A percentile compares a stretch with the other conserved stretches of the same genome.
phyloP scores from a whole-genome alignment of 2,329 filamentous ascomycete species.

The Gyromitra esculenta region DNA sequence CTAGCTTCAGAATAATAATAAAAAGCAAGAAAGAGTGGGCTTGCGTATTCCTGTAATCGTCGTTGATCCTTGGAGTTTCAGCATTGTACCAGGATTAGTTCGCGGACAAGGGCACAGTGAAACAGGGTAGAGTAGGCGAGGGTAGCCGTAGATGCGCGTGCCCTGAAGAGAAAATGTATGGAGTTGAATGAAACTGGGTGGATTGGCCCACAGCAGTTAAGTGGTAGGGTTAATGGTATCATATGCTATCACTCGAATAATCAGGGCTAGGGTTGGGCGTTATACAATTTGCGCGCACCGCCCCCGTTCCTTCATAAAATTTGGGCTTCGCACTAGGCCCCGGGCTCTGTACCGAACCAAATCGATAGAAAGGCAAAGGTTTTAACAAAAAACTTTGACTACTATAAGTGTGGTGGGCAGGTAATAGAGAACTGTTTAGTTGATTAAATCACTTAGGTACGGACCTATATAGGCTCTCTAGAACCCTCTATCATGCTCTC shows the following conservation, averaged over 20 bases:
- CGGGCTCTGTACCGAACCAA: too few species aligned
- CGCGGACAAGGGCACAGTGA: not conserved
- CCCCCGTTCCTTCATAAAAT: not conserved
- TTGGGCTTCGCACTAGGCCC: too few species aligned
- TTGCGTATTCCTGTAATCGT: not conserved
- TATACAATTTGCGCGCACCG: not conserved
- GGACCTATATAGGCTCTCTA: too few species aligned
- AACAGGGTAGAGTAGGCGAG: not conserved
- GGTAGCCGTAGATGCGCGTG: not conserved
- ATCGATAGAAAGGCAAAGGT: too few species aligned
- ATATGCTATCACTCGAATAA: not conserved
- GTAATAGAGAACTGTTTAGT: too few species aligned
- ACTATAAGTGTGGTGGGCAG: too few species aligned
- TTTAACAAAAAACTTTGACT: too few species aligned
- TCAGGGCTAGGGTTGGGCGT: not conserved
- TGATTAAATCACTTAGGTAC: too few species aligned
- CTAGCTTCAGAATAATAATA: not conserved
- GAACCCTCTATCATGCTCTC: too few species aligned
- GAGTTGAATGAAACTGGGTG: not conserved
- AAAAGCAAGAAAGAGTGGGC: constrained; percentile 5
- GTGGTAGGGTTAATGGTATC: not conserved
- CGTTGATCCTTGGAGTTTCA: constrained; percentile 6
- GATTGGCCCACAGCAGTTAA: not conserved
- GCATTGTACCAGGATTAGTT: not conserved
- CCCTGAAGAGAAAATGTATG: not conserved